These are phyloP conservation scores for Starmerella etchellsii DNA, from an alignment of 805 yeast species.

Conservation along the genomic window DNA sequence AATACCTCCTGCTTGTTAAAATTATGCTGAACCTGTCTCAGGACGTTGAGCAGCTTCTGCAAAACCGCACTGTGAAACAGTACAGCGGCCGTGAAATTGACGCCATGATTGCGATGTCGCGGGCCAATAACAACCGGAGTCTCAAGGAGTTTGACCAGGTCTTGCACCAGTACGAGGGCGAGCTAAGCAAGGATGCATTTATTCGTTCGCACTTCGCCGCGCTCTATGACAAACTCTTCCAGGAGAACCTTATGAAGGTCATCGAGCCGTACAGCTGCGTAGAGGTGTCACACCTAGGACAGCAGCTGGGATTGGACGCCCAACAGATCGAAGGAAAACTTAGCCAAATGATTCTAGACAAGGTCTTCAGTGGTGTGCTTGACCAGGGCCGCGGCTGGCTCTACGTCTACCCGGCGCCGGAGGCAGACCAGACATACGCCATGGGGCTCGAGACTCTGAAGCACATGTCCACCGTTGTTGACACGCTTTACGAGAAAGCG, in stretches of 20 bases:
- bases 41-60: conserved; percentile 68
- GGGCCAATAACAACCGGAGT: conserved; percentile 80
- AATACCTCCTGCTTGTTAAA: conserved; percentile 84
- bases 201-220: conserved; percentile 87
- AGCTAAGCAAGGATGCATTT: conserved; percentile 73
- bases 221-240: conserved; percentile 80
- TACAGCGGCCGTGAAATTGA: conserved; percentile 78
- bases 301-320: conserved; percentile 73
- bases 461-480: conserved; percentile 79
- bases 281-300: conserved; percentile 80
- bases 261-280: conserved; percentile 94
- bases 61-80: conserved; percentile 59
- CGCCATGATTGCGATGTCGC: conserved; percentile 88
- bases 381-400: conserved; percentile 99
- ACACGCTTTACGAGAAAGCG: conserved; percentile 85
- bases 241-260: conserved; percentile 84
- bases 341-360: conserved; percentile 91
- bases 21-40: conserved; percentile 81
- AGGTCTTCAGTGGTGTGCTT: conserved; percentile 87
- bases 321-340: conserved; percentile 88
- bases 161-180: conserved; percentile 49
- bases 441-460: conserved; percentile 76
- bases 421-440: conserved; percentile 76
- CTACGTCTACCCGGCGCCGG: conserved; percentile 78
- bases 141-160: conserved; percentile 84